Conservation (phyloP, 352 stramenopile species). For the Globisporangium lucens region DNA sequence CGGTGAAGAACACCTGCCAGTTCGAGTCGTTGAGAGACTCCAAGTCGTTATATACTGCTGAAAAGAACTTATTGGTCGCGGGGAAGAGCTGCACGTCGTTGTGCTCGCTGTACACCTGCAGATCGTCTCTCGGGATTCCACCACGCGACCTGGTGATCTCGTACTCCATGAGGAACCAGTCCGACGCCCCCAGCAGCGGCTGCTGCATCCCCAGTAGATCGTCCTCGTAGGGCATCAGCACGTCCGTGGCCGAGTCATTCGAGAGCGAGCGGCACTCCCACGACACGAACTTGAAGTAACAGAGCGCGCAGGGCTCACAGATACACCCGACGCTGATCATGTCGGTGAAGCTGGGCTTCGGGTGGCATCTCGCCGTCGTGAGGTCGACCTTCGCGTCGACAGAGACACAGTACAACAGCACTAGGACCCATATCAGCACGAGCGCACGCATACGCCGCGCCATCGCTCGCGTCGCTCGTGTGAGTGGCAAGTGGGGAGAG, state of each 20-base stretch:
- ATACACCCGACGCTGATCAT: conserved; percentile 28
- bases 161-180: conserved; percentile 31
- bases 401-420: not conserved
- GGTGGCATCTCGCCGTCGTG: conserved; percentile 13
- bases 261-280: conserved; percentile 16
- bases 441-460: not conserved
- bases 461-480: conserved; percentile 1
- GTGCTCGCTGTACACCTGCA: conserved; percentile 18
- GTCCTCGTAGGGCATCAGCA: conserved; percentile 12
- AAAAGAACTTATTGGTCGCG: conserved; percentile 28
- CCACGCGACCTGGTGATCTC: conserved; percentile 27
- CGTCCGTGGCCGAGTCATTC: conserved; percentile 1
- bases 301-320: conserved; percentile 28
- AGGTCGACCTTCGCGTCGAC: conserved; percentile 3
- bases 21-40: conserved; percentile 12
- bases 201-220: conserved; percentile 18
- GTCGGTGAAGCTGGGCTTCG: conserved; percentile 13
- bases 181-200: conserved; percentile 19
- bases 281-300: conserved; percentile 23
- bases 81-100: conserved; percentile 26
- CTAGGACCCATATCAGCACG: not conserved
- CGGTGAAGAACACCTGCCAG: conserved; percentile 12
- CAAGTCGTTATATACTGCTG: conserved; percentile 25
- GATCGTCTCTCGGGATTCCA: conserved; percentile 20
- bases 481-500: not conserved